Evolutionary conservation across 768 basidiomycete genomes (phyloP), one percentile per base, ranked within the genome.

Genomic region (Boletus subcaerulescens): DNA sequence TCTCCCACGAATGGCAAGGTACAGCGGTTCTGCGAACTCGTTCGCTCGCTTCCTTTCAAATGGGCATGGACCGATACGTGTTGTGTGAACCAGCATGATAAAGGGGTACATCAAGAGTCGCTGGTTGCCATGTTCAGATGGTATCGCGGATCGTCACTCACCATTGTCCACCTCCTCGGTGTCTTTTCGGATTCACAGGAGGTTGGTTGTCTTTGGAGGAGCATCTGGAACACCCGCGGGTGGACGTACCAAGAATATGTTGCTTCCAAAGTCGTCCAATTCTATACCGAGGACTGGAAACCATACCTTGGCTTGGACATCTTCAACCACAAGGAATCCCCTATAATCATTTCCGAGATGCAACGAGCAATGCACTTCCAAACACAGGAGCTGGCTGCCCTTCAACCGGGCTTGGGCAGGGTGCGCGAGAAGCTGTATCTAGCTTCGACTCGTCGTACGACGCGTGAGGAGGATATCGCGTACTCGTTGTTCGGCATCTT

Each of bases 231-330:
- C 26, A 59, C 45, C 5, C 52, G 57, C 1, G 52, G 26, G 1
- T 60, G 59, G 59, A 60, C 59, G 1, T 59, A 48, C 6, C 59
- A 60, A 17, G 57, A 60, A 38, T 59, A 54, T 20, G 11, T 47
- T 15, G 59, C 58, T 2, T 35, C 53, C 1, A 3, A 42, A 14
- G 7, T 9, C 0, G 39, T 60, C 11, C 42, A 38, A 17, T 60
- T 60, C 33, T 60, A 60, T 31, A 55, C 58, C 0, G 53, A 56
- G 10, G 55, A 56, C 33, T 56, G 55, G 58, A 48, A 48, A 17
- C 52, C 53, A 7, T 59, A 59, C 15, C 48, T 50, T 1, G 50
- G 15, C 0, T 26, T 59, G 40, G 15, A 12, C 1, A n/a, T 39
- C 4, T 50, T 18, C 29, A 58, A 59, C 33, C 49, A 52, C 43